Evolutionary conservation across 2,329 filamentous ascomycete genomes (phyloP).

Genomic region (Colletotrichum orbiculare): DNA sequence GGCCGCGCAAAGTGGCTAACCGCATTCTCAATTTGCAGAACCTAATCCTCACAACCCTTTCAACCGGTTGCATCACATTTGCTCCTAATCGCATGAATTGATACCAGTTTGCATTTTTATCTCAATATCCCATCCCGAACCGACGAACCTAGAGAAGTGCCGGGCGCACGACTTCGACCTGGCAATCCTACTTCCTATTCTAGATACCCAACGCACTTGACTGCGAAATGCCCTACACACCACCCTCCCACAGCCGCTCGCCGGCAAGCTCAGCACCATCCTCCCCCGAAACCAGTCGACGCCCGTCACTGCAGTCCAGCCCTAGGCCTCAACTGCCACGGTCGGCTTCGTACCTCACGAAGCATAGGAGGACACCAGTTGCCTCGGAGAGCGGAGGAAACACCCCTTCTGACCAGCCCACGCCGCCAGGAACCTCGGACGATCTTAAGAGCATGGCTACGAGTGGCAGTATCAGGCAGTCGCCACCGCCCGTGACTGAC

Average conservation of each 20-base stretch:
- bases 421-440: constrained; percentile 62
- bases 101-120: constrained; percentile 34
- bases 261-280: constrained; percentile 68
- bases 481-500: constrained; percentile 83
- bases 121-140: constrained; percentile 1
- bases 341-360: constrained; percentile 73
- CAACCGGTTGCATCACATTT: constrained; percentile 3
- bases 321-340: constrained; percentile 67
- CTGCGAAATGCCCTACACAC: constrained; percentile 86
- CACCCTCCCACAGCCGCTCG: constrained; percentile 72
- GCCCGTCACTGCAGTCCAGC: constrained; percentile 65
- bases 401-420: constrained; percentile 52
- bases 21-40: constrained; percentile 20
- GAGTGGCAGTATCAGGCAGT: constrained; percentile 78
- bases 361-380: constrained; percentile 68
- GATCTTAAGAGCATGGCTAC: constrained; percentile 59
- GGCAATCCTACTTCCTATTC: not conserved
- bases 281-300: constrained; percentile 68
- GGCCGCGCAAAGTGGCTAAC: constrained; percentile 29
- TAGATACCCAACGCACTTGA: constrained; percentile 38
- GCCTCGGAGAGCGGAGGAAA: constrained; percentile 38
- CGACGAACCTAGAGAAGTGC: constrained; percentile 13
- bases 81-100: constrained; percentile 35
- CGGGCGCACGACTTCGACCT: constrained; percentile 26
- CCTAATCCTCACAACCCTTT: constrained; percentile 28